These are phyloP conservation scores for Limnanthes douglasii DNA, from an alignment of 345 rosid species.

Conservation along the genomic window DNA sequence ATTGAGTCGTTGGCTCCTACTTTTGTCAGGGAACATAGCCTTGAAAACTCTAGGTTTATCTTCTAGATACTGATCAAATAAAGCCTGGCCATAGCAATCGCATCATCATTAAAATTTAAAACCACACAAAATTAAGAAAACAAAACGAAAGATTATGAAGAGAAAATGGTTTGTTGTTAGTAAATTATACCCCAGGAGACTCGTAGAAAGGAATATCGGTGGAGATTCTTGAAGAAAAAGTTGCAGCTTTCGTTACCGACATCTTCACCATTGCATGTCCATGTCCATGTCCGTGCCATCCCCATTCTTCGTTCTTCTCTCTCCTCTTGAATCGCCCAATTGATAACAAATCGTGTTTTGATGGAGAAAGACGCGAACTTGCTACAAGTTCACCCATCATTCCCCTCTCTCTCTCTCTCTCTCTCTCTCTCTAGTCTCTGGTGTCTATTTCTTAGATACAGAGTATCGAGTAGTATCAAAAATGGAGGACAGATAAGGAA, in stretches of 20 bases:
- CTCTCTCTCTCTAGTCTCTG: not conserved
- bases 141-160: not conserved
- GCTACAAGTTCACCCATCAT: constrained; percentile 19
- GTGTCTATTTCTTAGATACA: too few species aligned
- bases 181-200: constrained; percentile 78
- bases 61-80: constrained; percentile 74
- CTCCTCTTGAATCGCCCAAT: constrained; percentile 9
- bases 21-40: constrained; percentile 71
- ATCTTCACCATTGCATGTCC: constrained; percentile 15
- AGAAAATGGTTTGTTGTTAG: constrained; percentile 1
- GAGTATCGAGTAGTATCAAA: too few species aligned
- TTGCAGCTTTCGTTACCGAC: constrained; percentile 25
- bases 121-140: not conserved
- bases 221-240: constrained; percentile 47
- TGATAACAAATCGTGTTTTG: constrained; percentile 9
- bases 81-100: constrained; percentile 33
- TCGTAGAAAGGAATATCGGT: constrained; percentile 77
- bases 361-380: constrained; percentile 14
- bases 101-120: not conserved
- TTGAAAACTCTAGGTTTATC: constrained; percentile 62
- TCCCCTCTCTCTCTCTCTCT: not conserved
- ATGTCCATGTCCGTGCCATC: too few species aligned
- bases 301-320: constrained; percentile 10
- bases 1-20: constrained; percentile 45
- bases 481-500: too few species aligned